Percentiles rank a stretch among this genome's conserved stretches.
phyloP scores from a whole-genome alignment of 2,329 filamentous ascomycete species.

The Camptophora hylomeconis region DNA sequence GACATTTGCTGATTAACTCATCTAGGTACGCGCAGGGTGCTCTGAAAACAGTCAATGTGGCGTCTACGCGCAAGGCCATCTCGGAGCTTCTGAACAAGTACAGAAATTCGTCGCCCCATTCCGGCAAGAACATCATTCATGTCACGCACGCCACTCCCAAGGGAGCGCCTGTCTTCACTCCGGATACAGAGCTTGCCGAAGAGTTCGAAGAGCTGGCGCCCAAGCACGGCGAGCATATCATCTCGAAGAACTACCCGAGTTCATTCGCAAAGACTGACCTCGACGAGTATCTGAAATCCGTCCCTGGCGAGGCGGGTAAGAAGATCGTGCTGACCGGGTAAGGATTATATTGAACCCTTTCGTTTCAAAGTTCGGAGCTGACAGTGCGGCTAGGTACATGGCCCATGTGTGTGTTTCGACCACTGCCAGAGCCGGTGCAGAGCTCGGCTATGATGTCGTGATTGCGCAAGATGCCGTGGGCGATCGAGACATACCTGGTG shows the following conservation, averaged over 20 bases:
- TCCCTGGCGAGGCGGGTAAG: slow-evolving; percentile 28
- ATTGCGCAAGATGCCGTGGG: slow-evolving; percentile 51
- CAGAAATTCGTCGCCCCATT: slow-evolving; percentile 24
- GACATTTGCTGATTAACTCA: slow-evolving; percentile 3
- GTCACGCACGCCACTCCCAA: slow-evolving; percentile 46
- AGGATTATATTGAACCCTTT: too few species aligned
- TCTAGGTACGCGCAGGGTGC: slow-evolving; percentile 37
- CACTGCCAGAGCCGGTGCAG: slow-evolving; percentile 47
- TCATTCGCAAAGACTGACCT: slow-evolving; percentile 50
- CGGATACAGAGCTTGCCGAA: slow-evolving; percentile 44
- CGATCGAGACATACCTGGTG: slow-evolving; percentile 53
- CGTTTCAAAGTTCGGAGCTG: not conserved
- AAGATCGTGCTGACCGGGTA: slow-evolving; percentile 46
- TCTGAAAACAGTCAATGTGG: slow-evolving; percentile 41
- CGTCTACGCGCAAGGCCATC: slow-evolving; percentile 43
- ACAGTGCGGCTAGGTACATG: too few species aligned
- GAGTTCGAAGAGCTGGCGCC: slow-evolving; percentile 49
- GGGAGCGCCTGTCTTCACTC: slow-evolving; percentile 54
- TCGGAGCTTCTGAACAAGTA: slow-evolving; percentile 45
- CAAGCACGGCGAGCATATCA: slow-evolving; percentile 40
- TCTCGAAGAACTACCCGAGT: slow-evolving; percentile 46
- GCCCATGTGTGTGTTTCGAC: slow-evolving; percentile 54
- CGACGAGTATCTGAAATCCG: slow-evolving; percentile 38
- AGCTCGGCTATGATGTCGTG: slow-evolving; percentile 52
- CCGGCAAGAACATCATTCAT: slow-evolving; percentile 42